These are phyloP conservation scores for Botryococcus braunii DNA, from an alignment of 163 green algal genomes.

Conservation along the genomic window DNA sequence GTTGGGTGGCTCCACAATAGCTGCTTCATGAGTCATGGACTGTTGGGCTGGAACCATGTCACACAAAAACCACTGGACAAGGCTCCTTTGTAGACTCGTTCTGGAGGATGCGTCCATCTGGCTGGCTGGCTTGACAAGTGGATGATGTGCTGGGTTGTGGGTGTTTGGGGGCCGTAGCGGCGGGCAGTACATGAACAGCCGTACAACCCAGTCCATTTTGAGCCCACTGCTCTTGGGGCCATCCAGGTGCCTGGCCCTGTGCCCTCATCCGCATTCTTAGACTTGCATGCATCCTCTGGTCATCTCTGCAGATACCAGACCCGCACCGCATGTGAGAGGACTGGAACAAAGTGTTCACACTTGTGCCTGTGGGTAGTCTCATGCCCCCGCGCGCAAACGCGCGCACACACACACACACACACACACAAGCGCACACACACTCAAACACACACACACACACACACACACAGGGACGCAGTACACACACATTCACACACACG, in stretches of 20 bases:
- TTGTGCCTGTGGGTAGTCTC: neutral
- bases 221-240: constrained; percentile 1
- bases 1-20: too few species aligned
- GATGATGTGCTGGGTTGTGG: too few species aligned
- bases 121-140: too few species aligned
- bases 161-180: too few species aligned
- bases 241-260: neutral
- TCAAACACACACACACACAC: neutral
- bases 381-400: neutral
- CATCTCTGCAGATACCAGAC: neutral
- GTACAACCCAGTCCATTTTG: neutral
- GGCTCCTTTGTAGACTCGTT: too few species aligned
- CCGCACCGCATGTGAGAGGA: neutral
- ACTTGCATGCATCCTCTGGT: neutral
- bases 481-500: neutral
- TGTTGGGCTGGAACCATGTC: too few species aligned
- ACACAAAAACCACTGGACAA: too few species aligned
- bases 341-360: neutral
- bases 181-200: too few species aligned
- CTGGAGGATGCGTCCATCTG: too few species aligned
- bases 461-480: neutral
- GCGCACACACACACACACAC: neutral
- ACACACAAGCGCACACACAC: neutral
- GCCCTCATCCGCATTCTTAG: neutral
- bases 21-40: too few species aligned